These are phyloP conservation scores for Candida caryicola DNA, from an alignment of 805 yeast genomes.

Conservation along the genomic window DNA sequence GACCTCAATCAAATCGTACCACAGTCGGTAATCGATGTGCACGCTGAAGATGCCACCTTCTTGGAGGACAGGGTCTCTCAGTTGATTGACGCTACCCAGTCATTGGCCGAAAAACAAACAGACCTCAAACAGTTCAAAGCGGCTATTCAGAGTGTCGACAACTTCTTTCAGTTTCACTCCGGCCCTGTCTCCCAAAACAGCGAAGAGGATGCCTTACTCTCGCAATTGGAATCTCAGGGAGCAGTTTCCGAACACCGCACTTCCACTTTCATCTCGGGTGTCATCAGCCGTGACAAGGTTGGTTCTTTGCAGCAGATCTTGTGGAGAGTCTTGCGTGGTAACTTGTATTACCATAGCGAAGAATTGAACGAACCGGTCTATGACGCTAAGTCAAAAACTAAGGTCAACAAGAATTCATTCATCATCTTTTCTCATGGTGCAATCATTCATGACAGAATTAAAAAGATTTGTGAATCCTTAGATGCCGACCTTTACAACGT, in stretches of 20 bases:
- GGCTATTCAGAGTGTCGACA: constrained; percentile 35
- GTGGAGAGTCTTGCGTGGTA: constrained; percentile 94
- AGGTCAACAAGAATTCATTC: constrained; percentile 74
- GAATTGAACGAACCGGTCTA: constrained; percentile 69
- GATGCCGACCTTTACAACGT: constrained; percentile 76
- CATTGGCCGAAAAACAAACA: constrained; percentile 59
- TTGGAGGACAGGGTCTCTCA: constrained; percentile 75
- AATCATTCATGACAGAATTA: constrained; percentile 65
- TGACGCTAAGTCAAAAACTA: constrained; percentile 56
- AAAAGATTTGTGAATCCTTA: constrained; percentile 82
- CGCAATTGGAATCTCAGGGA: constrained; percentile 39
- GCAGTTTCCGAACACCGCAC: constrained; percentile 21
- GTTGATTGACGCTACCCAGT: constrained; percentile 65
- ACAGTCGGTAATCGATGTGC: constrained; percentile 69
- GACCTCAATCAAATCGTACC: constrained; percentile 26
- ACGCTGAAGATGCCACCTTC: constrained; percentile 57
- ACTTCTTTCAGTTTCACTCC: constrained; percentile 24
- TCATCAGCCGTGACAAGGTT: constrained; percentile 69
- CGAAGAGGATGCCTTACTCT: constrained; percentile 34
- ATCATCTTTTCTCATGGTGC: constrained; percentile 91
- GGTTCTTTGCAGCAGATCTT: constrained; percentile 73
- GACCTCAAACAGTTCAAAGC: constrained; percentile 69
- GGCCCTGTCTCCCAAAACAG: constrained; percentile 18
- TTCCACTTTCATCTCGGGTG: constrained; percentile 67
- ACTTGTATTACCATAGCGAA: constrained; percentile 70